Conservation (phyloP, 2,329 filamentous ascomycete species). For the Trichoderma sp. region DNA sequence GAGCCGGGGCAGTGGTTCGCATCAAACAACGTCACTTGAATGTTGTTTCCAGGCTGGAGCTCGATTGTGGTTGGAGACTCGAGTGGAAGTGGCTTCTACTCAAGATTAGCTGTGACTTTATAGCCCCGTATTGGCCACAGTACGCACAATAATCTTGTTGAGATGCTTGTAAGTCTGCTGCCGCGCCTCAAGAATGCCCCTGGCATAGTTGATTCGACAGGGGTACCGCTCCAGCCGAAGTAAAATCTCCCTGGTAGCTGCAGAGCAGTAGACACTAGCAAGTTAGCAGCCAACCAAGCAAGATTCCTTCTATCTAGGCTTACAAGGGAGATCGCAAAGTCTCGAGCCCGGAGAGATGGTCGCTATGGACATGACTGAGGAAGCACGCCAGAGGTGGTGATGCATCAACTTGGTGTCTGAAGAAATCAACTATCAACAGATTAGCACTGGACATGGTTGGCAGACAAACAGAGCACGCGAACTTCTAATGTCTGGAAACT, state of each 20-base stretch:
- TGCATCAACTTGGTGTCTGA: slow-evolving; percentile 54
- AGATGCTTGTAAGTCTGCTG: slow-evolving; percentile 76
- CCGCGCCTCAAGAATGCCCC: slow-evolving; percentile 71
- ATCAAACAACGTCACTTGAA: slow-evolving; percentile 81
- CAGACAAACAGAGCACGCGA: slow-evolving; percentile 21
- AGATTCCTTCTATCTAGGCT: slow-evolving; percentile 19
- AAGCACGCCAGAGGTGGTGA: slow-evolving; percentile 76
- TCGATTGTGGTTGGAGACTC: slow-evolving; percentile 77
- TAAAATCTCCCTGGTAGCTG: slow-evolving; percentile 76
- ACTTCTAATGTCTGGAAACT: slow-evolving; percentile 78
- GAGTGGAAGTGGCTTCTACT: slow-evolving; percentile 72
- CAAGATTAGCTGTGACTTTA: background rate
- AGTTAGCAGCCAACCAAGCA: background rate
- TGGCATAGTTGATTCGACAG: slow-evolving; percentile 76
- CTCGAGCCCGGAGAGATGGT: slow-evolving; percentile 81
- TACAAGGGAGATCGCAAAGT: slow-evolving; percentile 71
- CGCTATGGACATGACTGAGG: slow-evolving; percentile 87
- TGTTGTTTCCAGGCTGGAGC: slow-evolving; percentile 61
- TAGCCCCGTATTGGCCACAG: too few relatives aligned
- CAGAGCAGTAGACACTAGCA: slow-evolving; percentile 75
- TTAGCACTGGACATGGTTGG: background rate
- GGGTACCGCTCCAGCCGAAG: slow-evolving; percentile 75
- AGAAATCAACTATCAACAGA: slow-evolving; percentile 69
- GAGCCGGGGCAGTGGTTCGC: slow-evolving; percentile 90
- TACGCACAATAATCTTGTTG: slow-evolving; percentile 58